Percentiles rank a stretch among this genome's conserved stretches.
Evolutionary conservation across 768 basidiomycete species (phyloP).

Genomic region (Boletus rufocinnamomeus): DNA sequence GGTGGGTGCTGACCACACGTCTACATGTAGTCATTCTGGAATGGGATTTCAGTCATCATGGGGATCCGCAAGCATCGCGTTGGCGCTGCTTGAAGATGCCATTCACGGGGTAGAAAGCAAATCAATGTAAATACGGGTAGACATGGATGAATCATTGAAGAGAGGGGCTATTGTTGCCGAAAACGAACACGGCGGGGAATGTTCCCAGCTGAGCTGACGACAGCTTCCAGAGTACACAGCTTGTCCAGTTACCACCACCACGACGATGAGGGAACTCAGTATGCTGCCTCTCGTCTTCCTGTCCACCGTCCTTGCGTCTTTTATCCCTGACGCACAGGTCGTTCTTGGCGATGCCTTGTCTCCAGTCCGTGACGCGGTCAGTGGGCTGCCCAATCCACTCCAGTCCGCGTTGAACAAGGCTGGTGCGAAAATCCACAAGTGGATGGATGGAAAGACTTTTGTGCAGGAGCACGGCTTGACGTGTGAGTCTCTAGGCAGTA

Average conservation of each 20-base stretch:
- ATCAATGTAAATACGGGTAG: constrained; percentile 2
- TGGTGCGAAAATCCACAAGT: constrained; percentile 56
- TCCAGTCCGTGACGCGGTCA: constrained; percentile 21
- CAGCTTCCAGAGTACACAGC: background rate
- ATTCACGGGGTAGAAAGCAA: constrained; percentile 22
- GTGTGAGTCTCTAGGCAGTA: constrained; percentile 53
- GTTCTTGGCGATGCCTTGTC: constrained; percentile 39
- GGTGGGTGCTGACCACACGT: background rate
- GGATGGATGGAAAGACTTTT: constrained; percentile 65
- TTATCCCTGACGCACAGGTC: constrained; percentile 45
- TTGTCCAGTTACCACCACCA: constrained; percentile 4
- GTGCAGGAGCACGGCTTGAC: constrained; percentile 69
- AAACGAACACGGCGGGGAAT: background rate
- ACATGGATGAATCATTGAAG: background rate
- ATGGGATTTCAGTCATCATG: constrained; percentile 66
- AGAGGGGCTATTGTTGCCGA: constrained; percentile 2
- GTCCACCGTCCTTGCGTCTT: constrained; percentile 39
- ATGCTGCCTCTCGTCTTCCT: constrained; percentile 39
- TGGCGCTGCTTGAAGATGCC: constrained; percentile 48
- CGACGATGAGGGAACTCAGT: constrained; percentile 42
- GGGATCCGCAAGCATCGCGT: constrained; percentile 57
- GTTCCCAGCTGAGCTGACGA: background rate
- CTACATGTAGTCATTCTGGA: constrained; percentile 54
- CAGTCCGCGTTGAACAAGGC: constrained; percentile 42
- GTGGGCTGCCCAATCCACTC: constrained; percentile 46